Evolutionary conservation across 768 basidiomycete genomes (phyloP).

Genomic region (Serendipita sp.): DNA sequence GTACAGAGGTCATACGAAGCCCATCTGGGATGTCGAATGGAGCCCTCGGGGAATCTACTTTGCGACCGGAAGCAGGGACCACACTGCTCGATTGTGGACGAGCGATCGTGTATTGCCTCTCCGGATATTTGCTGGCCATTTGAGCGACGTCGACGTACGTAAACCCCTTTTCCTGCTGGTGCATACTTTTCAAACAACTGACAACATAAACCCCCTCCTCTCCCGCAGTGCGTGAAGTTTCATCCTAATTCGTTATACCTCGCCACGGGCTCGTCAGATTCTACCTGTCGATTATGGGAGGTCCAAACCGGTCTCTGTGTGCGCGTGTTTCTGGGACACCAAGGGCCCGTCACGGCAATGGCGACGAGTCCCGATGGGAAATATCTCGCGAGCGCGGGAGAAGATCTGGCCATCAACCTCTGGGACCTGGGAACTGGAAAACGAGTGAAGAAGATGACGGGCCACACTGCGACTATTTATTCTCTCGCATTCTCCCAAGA

Average conservation of each 20-base stretch:
- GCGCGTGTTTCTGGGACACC: slow-evolving; percentile 90
- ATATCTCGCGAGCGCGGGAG: slow-evolving; percentile 87
- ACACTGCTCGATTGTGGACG: slow-evolving; percentile 91
- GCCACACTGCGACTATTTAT: slow-evolving; percentile 79
- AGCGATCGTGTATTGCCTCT: slow-evolving; percentile 78
- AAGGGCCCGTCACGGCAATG: slow-evolving; percentile 69
- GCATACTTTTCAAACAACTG: background rate
- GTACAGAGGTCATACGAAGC: slow-evolving; percentile 90
- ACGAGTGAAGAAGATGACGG: slow-evolving; percentile 90
- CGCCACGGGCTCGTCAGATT: slow-evolving; percentile 91
- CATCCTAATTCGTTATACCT: slow-evolving; percentile 97
- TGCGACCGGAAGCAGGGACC: slow-evolving; percentile 84
- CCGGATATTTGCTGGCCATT: slow-evolving; percentile 85
- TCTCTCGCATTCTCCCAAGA: slow-evolving; percentile 86
- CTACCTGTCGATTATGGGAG: slow-evolving; percentile 94
- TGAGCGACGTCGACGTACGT: slow-evolving; percentile 93
- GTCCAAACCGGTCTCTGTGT: slow-evolving; percentile 90
- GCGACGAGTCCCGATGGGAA: slow-evolving; percentile 88
- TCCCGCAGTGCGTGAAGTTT: slow-evolving; percentile 70
- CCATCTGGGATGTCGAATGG: slow-evolving; percentile 99
- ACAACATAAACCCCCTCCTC: background rate
- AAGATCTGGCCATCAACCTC: slow-evolving; percentile 83
- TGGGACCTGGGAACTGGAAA: slow-evolving; percentile 96
- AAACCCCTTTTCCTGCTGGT: background rate
- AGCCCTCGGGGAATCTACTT: slow-evolving; percentile 98